Percentiles rank a stretch among this genome's conserved stretches.
phyloP scores from a whole-genome alignment of 306 rosid species.

The Purshia tridentata region DNA sequence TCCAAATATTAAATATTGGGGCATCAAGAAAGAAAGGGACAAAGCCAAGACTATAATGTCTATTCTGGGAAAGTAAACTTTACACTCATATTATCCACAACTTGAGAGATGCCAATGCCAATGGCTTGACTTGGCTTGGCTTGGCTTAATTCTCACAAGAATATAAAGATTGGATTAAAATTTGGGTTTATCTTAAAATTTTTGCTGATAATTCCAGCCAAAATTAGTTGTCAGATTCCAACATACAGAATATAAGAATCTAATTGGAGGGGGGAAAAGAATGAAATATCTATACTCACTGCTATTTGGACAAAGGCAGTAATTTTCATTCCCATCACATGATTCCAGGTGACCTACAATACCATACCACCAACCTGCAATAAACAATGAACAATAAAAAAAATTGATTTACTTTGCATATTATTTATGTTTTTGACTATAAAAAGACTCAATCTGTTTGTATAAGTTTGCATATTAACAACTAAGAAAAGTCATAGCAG shows the following conservation, averaged over 20 bases:
- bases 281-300: slow-evolving; percentile 65
- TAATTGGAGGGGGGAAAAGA: slow-evolving; percentile 18
- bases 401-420: no score
- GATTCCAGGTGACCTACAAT: slow-evolving; percentile 89
- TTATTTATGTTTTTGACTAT: no score
- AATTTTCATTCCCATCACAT: slow-evolving; percentile 69
- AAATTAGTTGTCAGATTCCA: no score
- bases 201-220: no score
- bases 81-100: neutral
- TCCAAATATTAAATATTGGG: slow-evolving; percentile 44
- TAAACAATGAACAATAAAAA: neutral
- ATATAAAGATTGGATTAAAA: no score
- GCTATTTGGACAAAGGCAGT: slow-evolving; percentile 66
- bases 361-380: slow-evolving; percentile 99
- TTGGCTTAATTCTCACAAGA: no score
- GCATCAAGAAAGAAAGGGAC: slow-evolving; percentile 27
- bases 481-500: no score
- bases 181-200: no score
- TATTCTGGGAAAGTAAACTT: slow-evolving; percentile 36
- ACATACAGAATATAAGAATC: slow-evolving; percentile 21
- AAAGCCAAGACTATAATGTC: neutral
- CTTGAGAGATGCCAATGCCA: no score
- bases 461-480: no score
- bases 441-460: no score
- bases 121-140: no score